Evolutionary conservation across 2,329 filamentous ascomycete species (phyloP).

Genomic region (Aspergillus melleus): DNA sequence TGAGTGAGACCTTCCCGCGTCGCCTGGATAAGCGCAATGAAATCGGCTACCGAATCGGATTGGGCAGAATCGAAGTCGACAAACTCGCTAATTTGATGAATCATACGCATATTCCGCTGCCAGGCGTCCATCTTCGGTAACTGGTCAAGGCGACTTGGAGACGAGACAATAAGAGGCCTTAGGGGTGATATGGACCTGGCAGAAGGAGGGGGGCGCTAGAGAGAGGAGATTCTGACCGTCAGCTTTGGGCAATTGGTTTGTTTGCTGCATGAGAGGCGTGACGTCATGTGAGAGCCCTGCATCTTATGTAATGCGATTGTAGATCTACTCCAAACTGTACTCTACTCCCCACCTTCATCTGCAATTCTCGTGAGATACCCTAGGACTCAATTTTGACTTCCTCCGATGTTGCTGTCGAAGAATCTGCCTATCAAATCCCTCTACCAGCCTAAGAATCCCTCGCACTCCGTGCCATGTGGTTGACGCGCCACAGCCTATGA

Average conservation of each 20-base stretch:
- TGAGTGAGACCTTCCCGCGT: constrained; percentile 28
- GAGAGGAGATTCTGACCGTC: background rate
- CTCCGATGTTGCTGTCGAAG: background rate
- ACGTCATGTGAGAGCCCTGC: constrained; percentile 9
- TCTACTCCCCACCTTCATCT: background rate
- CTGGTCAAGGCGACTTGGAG: background rate
- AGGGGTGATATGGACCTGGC: background rate
- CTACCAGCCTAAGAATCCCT: background rate
- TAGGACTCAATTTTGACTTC: no score
- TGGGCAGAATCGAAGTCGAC: constrained; percentile 27
- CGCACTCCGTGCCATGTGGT: background rate
- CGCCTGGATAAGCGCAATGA: constrained; percentile 28
- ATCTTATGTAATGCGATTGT: background rate
- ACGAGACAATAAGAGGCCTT: background rate
- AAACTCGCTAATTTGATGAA: constrained; percentile 30
- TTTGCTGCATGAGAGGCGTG: background rate
- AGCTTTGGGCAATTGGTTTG: background rate
- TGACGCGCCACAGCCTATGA: background rate
- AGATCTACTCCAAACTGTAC: no score
- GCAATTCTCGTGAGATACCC: no score
- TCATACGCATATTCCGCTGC: constrained; percentile 27
- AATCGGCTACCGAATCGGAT: constrained; percentile 26
- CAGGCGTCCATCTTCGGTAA: constrained; percentile 21
- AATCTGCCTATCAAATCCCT: background rate
- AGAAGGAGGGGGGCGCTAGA: background rate